Percentiles rank a stretch among this genome's conserved stretches.
Evolutionary conservation across 371 early-diverging fungal species (phyloP).

Genomic region (Zychaea mexicana): DNA sequence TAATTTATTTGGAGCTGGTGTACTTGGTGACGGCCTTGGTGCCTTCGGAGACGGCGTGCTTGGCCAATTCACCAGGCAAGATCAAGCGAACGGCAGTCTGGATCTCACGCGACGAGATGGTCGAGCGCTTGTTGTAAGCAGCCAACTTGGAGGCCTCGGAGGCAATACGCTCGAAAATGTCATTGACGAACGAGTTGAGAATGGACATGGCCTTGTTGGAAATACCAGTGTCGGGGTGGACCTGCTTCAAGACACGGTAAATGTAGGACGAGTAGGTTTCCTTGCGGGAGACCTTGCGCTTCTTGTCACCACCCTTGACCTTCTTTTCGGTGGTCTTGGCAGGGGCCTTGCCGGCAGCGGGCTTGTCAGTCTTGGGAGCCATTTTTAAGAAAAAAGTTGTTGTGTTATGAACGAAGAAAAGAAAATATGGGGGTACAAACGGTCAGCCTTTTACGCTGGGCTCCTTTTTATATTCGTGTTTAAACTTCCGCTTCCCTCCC

Average conservation of each 20-base stretch:
- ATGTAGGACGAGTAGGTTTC: slow-evolving; percentile 93
- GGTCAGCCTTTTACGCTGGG: neutral
- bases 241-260: slow-evolving; percentile 92
- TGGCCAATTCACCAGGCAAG: slow-evolving; percentile 95
- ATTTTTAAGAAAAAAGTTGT: slow-evolving; percentile 17
- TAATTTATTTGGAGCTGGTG: slow-evolving; percentile 75
- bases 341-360: slow-evolving; percentile 74
- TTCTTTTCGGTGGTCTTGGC: slow-evolving; percentile 63
- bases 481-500: neutral
- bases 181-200: slow-evolving; percentile 97
- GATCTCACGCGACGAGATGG: slow-evolving; percentile 95
- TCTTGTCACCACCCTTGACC: slow-evolving; percentile 70
- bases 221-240: slow-evolving; percentile 96
- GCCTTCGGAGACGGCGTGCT: slow-evolving; percentile 97
- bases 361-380: slow-evolving; percentile 56
- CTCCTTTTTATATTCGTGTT: slow-evolving; percentile 13
- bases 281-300: slow-evolving; percentile 61
- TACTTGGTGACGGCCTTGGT: slow-evolving; percentile 97
- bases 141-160: slow-evolving; percentile 88
- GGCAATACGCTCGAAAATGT: slow-evolving; percentile 94
- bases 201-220: slow-evolving; percentile 99
- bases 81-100: slow-evolving; percentile 94
- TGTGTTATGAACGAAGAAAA: no score
- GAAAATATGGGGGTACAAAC: slow-evolving; percentile 13
- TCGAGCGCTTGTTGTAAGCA: slow-evolving; percentile 92